phyloP scores from a whole-genome alignment of 306 rosid genomes.

The Coriaria nepalensis region DNA sequence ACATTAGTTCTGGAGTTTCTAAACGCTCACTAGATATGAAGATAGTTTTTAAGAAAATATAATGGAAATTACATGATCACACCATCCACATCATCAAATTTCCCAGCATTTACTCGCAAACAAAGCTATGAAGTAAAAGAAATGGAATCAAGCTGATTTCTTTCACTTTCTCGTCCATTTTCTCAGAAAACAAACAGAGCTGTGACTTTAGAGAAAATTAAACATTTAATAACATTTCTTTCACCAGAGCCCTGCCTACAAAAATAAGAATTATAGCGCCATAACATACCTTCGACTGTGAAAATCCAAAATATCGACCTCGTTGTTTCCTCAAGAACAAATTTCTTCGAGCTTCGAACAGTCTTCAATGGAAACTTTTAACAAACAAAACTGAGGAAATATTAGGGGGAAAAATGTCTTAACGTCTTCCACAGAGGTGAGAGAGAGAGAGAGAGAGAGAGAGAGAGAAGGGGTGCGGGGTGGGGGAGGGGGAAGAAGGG shows the following conservation, averaged over 20 bases:
- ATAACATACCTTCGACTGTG: constrained; percentile 34
- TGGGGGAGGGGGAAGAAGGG: constrained; percentile 8
- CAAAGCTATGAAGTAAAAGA: neutral
- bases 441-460: constrained; percentile 4
- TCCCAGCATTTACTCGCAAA: constrained; percentile 6
- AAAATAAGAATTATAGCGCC: constrained; percentile 13
- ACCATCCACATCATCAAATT: too few species aligned
- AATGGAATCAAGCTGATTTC: constrained; percentile 1
- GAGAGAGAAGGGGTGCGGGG: constrained; percentile 16
- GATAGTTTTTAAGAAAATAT: too few species aligned
- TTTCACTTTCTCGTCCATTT: constrained; percentile 6
- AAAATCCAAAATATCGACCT: constrained; percentile 10
- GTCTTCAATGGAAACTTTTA: constrained; percentile 11
- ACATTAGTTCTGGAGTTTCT: too few species aligned
- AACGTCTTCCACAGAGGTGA: constrained; percentile 11
- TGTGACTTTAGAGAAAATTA: constrained; percentile 3
- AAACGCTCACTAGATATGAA: too few species aligned
- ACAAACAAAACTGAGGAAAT: constrained; percentile 2
- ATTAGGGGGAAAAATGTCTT: constrained; percentile 15
- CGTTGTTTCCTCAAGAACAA: constrained; percentile 1
- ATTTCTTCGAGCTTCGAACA: constrained; percentile 1
- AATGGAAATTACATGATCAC: too few species aligned
- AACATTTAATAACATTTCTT: neutral
- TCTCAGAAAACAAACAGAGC: constrained; percentile 16
- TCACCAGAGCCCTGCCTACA: neutral